Evolutionary conservation across 306 rosid species (phyloP), one percentile per base, ranked within the genome.

Genomic region (Cucurbita maxima): DNA sequence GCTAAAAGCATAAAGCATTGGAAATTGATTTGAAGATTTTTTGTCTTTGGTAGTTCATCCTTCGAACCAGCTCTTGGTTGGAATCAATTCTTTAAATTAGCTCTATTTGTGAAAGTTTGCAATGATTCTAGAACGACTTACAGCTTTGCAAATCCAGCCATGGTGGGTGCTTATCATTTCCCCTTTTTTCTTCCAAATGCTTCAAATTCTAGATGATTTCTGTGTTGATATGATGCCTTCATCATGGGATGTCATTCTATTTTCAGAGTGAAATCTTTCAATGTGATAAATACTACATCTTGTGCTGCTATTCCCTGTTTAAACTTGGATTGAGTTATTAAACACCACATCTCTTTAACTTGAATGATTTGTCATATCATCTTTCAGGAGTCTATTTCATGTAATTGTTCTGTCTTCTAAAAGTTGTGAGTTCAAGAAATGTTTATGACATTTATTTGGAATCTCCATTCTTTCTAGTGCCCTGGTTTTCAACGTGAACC

Each of bases 361-460:
- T 4, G 4, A 19, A 43, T 44, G 54, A 44, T 66, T 67, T 41
- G 55, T 45, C 4, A 34, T 68, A 15, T 14, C 57, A 47, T 68
- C 38, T 67, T 67, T 67, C 37, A 13, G 20, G 57, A 22, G 22
- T 69, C 73, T 69, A 25, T 48, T 25, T 43, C 10, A 47, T 48
- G 73, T 25, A 69, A 25, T 25, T 15, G 54, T 69, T 47, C 22
- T 14, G 8, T 47, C 58, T 69, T 47, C 25, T 34, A 4, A 34
- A 25, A 45, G 73, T 69, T 69, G n/a, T 69, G 55, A 67, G 54
- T 67, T 67, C 55, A 44, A 25, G 58, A 70, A 69, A 48, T 51
- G 72, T 70, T 34, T 51, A 12, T 69, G 59, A 51, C 45, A 16
- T 51, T 70, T 22, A 70, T 70, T 50, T 70, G 22, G 25, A 70